Base-by-base conservation (phyloP, 2,329 filamentous ascomycete species). In the Diaporthe sp. region DNA sequence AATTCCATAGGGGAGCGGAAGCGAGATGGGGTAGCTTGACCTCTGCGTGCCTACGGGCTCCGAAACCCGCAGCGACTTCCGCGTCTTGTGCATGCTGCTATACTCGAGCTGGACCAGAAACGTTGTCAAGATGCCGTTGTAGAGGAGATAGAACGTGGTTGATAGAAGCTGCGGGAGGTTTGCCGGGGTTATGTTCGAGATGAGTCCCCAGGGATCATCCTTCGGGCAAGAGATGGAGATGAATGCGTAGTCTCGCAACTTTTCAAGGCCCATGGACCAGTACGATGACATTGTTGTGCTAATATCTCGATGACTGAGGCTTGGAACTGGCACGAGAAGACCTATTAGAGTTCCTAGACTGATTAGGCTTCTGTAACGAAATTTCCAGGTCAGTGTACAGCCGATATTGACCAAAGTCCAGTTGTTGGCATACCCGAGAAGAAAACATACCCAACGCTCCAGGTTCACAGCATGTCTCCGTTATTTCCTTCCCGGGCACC, bases 91-190 rank as follows among this genome's bases (percentile, higher is more conserved):
- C 77, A 85, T 86, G 0, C 77, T 76, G 56, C 81, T 83, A 79
- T 85, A 91, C 78, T 91, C 89, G 12, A 80, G 77, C 0, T 83
- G 85, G 0, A 85, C 77, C 0, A 87, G 80, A 79, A 89, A 87
- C 2, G 78, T 81, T 0, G 86, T 90, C 30, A 86, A 80, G 9
- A 88, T 78, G 3, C 78, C 78, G 76, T 88, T 88, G 77, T 84
- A 83, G 1, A 80, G 77, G 4, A 88, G 78, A 76, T 89, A 88
- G 2, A 86, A 63, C n/a, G 86, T 77, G 0, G 85, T 87, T 0
- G 88, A 74, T 5, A 88, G 70, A 0, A 87, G 70, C 75, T 90
- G 88, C 1, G 87, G 86, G 0, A 82, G 35, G 75, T 90, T 90
- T 47, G 83, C 85, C 0, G 88, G 27, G 25, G 88, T 78, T 1